Percentiles rank a stretch among this genome's conserved stretches.
phyloP scores from a whole-genome alignment of 768 basidiomycete genomes.

The Suillus lakei region DNA sequence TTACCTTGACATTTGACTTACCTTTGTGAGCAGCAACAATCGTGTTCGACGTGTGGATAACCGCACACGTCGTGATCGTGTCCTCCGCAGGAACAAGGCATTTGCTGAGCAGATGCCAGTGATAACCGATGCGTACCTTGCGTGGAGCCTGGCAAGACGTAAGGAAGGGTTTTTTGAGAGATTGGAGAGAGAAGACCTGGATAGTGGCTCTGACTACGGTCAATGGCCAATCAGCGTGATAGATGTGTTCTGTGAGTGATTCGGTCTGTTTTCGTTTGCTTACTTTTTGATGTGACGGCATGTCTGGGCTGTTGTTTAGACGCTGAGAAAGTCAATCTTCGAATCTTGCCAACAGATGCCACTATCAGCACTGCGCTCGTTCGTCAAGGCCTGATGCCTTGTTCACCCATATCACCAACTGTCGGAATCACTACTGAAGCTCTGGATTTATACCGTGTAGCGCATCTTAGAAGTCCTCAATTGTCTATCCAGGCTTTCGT shows the following conservation, averaged over 20 bases:
- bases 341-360: background rate
- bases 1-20: too few species aligned
- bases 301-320: conserved; percentile 5
- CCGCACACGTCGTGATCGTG: background rate
- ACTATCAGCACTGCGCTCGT: background rate
- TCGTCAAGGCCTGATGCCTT: background rate
- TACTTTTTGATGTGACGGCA: too few species aligned
- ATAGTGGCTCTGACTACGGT: background rate
- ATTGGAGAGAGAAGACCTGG: background rate
- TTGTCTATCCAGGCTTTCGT: background rate
- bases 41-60: background rate
- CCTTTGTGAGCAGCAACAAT: background rate
- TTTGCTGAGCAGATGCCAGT: conserved; percentile 8
- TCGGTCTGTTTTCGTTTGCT: background rate
- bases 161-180: conserved; percentile 1
- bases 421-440: background rate
- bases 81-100: background rate
- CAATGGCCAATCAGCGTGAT: conserved; percentile 1
- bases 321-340: background rate
- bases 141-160: conserved; percentile 7
- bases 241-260: conserved; percentile 9
- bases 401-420: background rate
- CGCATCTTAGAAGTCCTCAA: background rate
- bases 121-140: conserved; percentile 7
- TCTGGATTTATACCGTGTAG: background rate